phyloP scores from a whole-genome alignment of 2,329 filamentous ascomycete genomes.

The Phialophora macrospora region DNA sequence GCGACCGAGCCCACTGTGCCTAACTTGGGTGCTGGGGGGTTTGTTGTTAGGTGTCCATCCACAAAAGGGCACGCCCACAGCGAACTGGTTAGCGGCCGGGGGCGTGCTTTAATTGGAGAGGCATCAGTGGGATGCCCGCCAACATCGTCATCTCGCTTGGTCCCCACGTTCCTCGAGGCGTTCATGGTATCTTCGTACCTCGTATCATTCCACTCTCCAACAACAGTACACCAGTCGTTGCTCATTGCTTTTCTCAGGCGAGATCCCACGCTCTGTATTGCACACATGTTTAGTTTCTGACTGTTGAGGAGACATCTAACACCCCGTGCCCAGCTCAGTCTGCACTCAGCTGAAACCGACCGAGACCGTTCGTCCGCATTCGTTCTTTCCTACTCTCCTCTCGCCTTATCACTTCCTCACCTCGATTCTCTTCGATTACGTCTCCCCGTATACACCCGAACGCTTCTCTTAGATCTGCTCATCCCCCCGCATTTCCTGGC shows the following conservation, averaged over 20 bases:
- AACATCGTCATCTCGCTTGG: conserved; percentile 15
- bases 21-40: conserved; percentile 13
- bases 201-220: conserved; percentile 18
- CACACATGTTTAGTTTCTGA: conserved; percentile 9
- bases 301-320: conserved; percentile 9
- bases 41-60: neutral
- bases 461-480: conserved; percentile 19
- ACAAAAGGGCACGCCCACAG: neutral
- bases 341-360: conserved; percentile 4
- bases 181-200: conserved; percentile 9
- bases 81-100: neutral
- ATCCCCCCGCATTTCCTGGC: conserved; percentile 28
- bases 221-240: neutral
- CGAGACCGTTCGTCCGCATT: conserved; percentile 11
- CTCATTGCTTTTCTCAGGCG: conserved; percentile 16
- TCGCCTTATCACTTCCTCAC: conserved; percentile 22
- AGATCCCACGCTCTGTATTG: conserved; percentile 8
- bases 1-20: conserved; percentile 5
- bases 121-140: neutral
- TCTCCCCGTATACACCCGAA: conserved; percentile 34
- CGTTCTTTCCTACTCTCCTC: conserved; percentile 15
- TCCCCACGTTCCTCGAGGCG: conserved; percentile 4
- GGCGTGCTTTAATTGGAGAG: neutral
- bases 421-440: conserved; percentile 11
- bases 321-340: neutral